Conservation (phyloP, 2,329 filamentous ascomycete species). For the Fusarium floridanum region DNA sequence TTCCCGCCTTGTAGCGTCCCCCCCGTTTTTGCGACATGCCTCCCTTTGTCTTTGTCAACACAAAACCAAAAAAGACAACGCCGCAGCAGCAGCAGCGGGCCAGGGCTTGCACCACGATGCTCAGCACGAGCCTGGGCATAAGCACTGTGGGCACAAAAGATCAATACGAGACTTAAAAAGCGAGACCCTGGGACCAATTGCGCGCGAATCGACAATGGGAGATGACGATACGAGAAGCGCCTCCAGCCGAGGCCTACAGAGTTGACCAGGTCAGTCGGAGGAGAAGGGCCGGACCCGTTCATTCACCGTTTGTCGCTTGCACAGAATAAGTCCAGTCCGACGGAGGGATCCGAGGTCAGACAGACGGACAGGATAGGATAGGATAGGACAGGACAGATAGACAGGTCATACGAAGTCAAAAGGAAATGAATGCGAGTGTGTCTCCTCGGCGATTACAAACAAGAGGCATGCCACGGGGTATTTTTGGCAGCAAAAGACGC, state of each 20-base stretch:
- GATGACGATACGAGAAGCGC: slow-evolving; percentile 34
- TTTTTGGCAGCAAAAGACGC: neutral
- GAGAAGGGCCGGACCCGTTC: slow-evolving; percentile 16
- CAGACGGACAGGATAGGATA: neutral
- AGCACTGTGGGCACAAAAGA: slow-evolving; percentile 26
- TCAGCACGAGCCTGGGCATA: slow-evolving; percentile 23
- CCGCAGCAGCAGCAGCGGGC: slow-evolving; percentile 4
- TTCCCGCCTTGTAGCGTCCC: slow-evolving; percentile 7
- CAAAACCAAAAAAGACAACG: neutral
- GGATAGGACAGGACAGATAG: neutral
- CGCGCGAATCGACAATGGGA: slow-evolving; percentile 13
- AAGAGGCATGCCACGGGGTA: neutral
- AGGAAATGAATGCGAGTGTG: slow-evolving; percentile 3
- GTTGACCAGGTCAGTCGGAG: slow-evolving; percentile 7
- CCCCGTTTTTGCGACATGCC: slow-evolving; percentile 1
- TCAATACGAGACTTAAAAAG: slow-evolving; percentile 41
- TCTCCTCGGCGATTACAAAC: slow-evolving; percentile 9
- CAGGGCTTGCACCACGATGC: slow-evolving; percentile 19
- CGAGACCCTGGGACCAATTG: slow-evolving; percentile 19
- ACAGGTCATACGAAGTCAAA: slow-evolving; percentile 12
- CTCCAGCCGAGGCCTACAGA: slow-evolving; percentile 11
- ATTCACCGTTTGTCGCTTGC: slow-evolving; percentile 3
- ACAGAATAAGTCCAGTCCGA: neutral
- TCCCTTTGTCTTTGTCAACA: slow-evolving; percentile 10
- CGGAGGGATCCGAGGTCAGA: neutral